These are phyloP conservation scores for Lecanicillium sp. DNA, from an alignment of 2,329 filamentous ascomycete genomes.

Conservation along the genomic window DNA sequence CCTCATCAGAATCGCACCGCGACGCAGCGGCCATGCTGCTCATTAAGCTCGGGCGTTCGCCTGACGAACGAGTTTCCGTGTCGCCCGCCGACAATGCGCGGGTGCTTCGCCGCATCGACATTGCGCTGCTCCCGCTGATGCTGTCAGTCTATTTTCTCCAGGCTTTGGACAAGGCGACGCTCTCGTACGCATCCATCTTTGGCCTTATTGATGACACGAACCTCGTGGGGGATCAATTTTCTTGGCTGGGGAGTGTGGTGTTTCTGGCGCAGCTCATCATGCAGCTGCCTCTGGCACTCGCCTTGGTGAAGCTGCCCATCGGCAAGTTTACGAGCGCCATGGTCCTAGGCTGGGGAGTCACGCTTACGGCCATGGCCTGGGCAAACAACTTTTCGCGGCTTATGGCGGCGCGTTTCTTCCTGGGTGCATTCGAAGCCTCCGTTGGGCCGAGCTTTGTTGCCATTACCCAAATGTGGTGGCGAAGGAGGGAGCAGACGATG, in stretches of 20 bases:
- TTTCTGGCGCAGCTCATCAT: constrained; percentile 53
- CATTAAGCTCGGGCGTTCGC: constrained; percentile 27
- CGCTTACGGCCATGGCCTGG: constrained; percentile 43
- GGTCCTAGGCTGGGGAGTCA: constrained; percentile 47
- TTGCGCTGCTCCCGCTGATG: constrained; percentile 35
- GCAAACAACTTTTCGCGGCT: constrained; percentile 40
- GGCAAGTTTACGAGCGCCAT: constrained; percentile 53
- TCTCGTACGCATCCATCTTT: constrained; percentile 56
- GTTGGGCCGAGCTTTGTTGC: constrained; percentile 44
- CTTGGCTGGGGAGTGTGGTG: constrained; percentile 54
- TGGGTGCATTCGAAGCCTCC: constrained; percentile 48
- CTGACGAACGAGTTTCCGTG: constrained; percentile 23
- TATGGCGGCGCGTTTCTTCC: constrained; percentile 44
- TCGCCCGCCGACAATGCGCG: constrained; percentile 25
- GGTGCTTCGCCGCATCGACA: constrained; percentile 30
- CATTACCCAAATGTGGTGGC: constrained; percentile 56
- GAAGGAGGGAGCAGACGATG: constrained; percentile 49
- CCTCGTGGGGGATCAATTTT: constrained; percentile 48
- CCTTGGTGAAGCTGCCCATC: constrained; percentile 52
- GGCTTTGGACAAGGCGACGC: constrained; percentile 53
- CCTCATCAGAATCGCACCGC: constrained; percentile 14
- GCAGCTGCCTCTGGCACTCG: constrained; percentile 47
- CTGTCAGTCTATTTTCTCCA: constrained; percentile 57
- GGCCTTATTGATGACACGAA: constrained; percentile 51
- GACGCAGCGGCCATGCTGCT: constrained; percentile 40